These are phyloP conservation scores for Eutypa lata DNA, from an alignment of 2,329 filamentous ascomycete genomes.

Conservation along the genomic window DNA sequence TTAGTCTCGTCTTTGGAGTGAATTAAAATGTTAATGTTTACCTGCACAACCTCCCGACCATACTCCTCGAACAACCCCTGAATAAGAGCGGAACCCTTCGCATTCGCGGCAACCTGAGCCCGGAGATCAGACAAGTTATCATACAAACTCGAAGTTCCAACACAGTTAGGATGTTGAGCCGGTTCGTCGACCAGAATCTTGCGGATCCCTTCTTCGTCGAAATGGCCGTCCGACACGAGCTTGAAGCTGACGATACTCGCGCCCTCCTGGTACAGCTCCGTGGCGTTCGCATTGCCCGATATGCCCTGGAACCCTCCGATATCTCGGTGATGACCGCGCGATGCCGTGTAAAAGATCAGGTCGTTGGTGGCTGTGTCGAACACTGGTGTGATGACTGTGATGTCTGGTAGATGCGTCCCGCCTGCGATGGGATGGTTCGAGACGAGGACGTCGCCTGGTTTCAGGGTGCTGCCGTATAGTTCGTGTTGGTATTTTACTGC, in stretches of 20 bases:
- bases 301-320: slow-evolving; percentile 11
- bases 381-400: slow-evolving; percentile 11
- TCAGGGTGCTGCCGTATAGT: slow-evolving; percentile 66
- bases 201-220: slow-evolving; percentile 28
- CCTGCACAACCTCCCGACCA: slow-evolving; percentile 27
- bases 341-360: slow-evolving; percentile 7
- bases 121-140: slow-evolving; percentile 43
- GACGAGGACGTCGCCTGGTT: slow-evolving; percentile 19
- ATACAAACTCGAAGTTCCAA: slow-evolving; percentile 30
- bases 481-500: slow-evolving; percentile 66
- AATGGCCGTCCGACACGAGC: slow-evolving; percentile 32
- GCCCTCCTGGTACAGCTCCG: slow-evolving; percentile 40
- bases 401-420: slow-evolving; percentile 21
- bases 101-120: slow-evolving; percentile 39
- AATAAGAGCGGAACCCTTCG: slow-evolving; percentile 32
- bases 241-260: slow-evolving; percentile 34
- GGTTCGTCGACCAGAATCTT: slow-evolving; percentile 28
- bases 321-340: slow-evolving; percentile 9
- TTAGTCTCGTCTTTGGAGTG: not conserved
- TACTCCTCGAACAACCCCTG: slow-evolving; percentile 30
- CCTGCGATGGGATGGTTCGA: slow-evolving; percentile 20
- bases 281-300: slow-evolving; percentile 10
- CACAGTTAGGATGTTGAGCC: slow-evolving; percentile 31
- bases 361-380: slow-evolving; percentile 2
- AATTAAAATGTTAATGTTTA: not conserved